Percentiles rank a stretch among this genome's conserved stretches.
Evolutionary conservation across 1,139 yeast species (phyloP).

Genomic region (Sugiyamaella japonica): DNA sequence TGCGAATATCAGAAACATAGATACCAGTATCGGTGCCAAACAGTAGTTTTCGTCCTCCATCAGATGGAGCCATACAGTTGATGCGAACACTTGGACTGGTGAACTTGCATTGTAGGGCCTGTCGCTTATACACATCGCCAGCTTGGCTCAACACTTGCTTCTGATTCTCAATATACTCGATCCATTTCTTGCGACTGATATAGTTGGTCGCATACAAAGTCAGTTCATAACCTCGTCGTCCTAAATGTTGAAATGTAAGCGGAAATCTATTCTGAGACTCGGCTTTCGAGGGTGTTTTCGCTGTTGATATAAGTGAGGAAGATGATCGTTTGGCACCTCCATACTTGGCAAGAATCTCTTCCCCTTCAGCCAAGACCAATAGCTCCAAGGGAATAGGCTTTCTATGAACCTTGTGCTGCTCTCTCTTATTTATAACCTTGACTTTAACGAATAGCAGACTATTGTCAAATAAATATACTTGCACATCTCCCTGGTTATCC

Average conservation of each 20-base stretch:
- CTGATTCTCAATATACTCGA: slow-evolving; percentile 77
- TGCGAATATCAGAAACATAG: slow-evolving; percentile 60
- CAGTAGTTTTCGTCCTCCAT: slow-evolving; percentile 86
- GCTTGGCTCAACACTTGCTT: slow-evolving; percentile 69
- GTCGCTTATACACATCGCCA: slow-evolving; percentile 77
- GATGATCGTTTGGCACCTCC: slow-evolving; percentile 44
- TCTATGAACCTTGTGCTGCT: slow-evolving; percentile 87
- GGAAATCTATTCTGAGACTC: slow-evolving; percentile 46
- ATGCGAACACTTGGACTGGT: slow-evolving; percentile 67
- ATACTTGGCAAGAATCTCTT: slow-evolving; percentile 67
- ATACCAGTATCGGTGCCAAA: slow-evolving; percentile 94
- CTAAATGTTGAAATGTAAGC: slow-evolving; percentile 53
- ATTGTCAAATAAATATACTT: slow-evolving; percentile 83
- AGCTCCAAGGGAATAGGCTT: slow-evolving; percentile 90
- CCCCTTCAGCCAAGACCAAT: slow-evolving; percentile 71
- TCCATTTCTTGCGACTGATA: slow-evolving; percentile 75
- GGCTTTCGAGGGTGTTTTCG: slow-evolving; percentile 24
- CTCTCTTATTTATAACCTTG: slow-evolving; percentile 85
- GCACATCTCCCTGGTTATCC: slow-evolving; percentile 69
- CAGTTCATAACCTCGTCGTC: slow-evolving; percentile 65
- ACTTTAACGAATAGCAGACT: slow-evolving; percentile 82
- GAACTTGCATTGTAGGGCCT: slow-evolving; percentile 63
- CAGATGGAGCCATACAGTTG: slow-evolving; percentile 91
- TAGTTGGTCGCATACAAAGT: slow-evolving; percentile 65
- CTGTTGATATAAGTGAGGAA: slow-evolving; percentile 46